These are phyloP conservation scores for Heliamphora exappendiculata DNA, from an alignment of 148 eudicot species.

Conservation along the genomic window DNA sequence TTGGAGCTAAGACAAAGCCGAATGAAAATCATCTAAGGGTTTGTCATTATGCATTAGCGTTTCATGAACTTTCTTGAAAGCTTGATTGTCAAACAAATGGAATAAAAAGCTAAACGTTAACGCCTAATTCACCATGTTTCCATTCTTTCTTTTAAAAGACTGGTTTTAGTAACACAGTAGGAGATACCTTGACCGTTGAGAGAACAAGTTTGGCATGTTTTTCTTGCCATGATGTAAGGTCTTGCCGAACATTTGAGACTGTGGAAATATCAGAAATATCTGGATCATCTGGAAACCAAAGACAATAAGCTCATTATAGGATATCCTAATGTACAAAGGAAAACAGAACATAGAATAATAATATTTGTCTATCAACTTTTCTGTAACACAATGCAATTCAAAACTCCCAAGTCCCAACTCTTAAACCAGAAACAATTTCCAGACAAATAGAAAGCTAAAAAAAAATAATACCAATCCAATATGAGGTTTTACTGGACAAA, in stretches of 20 bases:
- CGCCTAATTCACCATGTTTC: background rate
- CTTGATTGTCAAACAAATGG: background rate
- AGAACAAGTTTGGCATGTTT: constrained; percentile 87
- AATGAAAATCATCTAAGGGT: too few relatives aligned
- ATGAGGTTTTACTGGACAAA: background rate
- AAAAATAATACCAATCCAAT: background rate
- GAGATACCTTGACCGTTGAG: constrained; percentile 65
- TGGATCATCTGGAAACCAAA: constrained; percentile 54
- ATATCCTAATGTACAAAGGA: background rate
- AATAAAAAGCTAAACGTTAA: background rate
- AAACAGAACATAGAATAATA: background rate
- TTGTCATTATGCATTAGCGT: background rate
- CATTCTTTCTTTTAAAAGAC: background rate
- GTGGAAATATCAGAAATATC: constrained; percentile 75
- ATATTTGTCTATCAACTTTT: background rate
- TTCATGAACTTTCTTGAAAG: background rate
- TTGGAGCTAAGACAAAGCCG: too few relatives aligned
- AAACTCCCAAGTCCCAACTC: background rate
- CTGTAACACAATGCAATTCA: background rate
- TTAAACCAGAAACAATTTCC: too few relatives aligned
- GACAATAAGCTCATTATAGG: background rate
- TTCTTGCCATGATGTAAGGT: constrained; percentile 93
- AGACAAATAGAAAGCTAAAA: background rate
- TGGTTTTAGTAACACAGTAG: background rate
- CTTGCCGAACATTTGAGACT: constrained; percentile 90